These are phyloP conservation scores for Pterulicium gracile DNA, from an alignment of 1,284 basidiomycete genomes.

Conservation along the genomic window DNA sequence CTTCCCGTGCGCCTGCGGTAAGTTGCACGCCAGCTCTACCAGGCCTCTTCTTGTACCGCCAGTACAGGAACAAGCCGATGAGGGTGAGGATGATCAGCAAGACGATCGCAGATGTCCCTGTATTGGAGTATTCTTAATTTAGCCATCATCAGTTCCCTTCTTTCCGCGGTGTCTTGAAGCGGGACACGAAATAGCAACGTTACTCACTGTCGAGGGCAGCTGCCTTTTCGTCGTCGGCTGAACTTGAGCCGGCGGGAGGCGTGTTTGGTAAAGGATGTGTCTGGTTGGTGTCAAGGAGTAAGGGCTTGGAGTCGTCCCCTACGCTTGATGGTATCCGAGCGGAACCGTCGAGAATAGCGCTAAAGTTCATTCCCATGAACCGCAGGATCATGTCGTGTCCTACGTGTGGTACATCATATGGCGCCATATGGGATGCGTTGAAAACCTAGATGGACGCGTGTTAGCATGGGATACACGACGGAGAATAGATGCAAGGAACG, in stretches of 20 bases:
- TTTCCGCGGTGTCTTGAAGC: not conserved
- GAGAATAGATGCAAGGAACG: not conserved
- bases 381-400: conserved; percentile 97
- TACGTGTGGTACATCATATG: conserved; percentile 81
- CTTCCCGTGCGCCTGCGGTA: conserved; percentile 19
- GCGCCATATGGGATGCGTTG: conserved; percentile 92
- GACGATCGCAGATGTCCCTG: conserved; percentile 78
- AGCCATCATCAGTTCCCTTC: not conserved
- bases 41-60: conserved; percentile 39
- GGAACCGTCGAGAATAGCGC: conserved; percentile 66
- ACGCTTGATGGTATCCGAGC: conserved; percentile 67
- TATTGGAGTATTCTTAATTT: conserved; percentile 76
- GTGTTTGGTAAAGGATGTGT: conserved; percentile 20
- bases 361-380: conserved; percentile 87
- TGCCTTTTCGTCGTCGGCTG: not conserved
- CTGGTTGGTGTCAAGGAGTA: conserved; percentile 28
- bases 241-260: not conserved
- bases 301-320: conserved; percentile 55
- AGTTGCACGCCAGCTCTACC: conserved; percentile 31
- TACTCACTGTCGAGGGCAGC: not conserved
- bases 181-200: not conserved
- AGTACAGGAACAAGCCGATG: conserved; percentile 70
- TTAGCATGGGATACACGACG: not conserved
- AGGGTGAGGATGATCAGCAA: conserved; percentile 62
- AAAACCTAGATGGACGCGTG: conserved; percentile 47